These are phyloP conservation scores for Rhododendron ovatum DNA, from an alignment of 148 eudicot species.

Conservation along the genomic window DNA sequence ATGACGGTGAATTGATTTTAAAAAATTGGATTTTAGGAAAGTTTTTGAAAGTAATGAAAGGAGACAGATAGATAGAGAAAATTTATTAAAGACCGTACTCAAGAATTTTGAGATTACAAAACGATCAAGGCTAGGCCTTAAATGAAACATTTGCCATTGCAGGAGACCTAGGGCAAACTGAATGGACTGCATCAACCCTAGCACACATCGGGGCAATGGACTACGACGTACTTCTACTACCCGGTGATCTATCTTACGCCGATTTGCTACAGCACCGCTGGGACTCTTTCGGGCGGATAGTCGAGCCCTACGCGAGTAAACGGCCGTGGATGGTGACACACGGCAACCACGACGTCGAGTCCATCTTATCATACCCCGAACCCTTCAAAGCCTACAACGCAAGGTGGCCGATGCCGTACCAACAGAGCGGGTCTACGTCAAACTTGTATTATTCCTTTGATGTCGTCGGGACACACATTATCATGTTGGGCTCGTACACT, in stretches of 20 bases:
- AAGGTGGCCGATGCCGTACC: slow-evolving; percentile 77
- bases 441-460: slow-evolving; percentile 83
- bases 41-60: too few relatives aligned
- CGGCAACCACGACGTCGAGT: slow-evolving; percentile 68
- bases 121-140: too few relatives aligned
- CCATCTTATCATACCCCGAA: slow-evolving; percentile 43
- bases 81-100: too few relatives aligned
- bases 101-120: too few relatives aligned
- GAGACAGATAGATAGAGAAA: too few relatives aligned
- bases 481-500: slow-evolving; percentile 71
- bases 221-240: slow-evolving; percentile 58
- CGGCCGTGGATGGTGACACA: slow-evolving; percentile 92
- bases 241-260: slow-evolving; percentile 82
- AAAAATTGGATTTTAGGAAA: too few relatives aligned
- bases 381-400: slow-evolving; percentile 75
- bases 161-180: slow-evolving; percentile 89
- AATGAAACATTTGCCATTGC: neutral
- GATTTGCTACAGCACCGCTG: slow-evolving; percentile 52
- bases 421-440: slow-evolving; percentile 67
- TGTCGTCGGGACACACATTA: slow-evolving; percentile 58
- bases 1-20: neutral
- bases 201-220: slow-evolving; percentile 39
- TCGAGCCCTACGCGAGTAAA: slow-evolving; percentile 66
- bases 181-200: slow-evolving; percentile 68
- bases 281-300: slow-evolving; percentile 86